These are phyloP conservation scores for Myochromella boudieri DNA, from an alignment of 768 basidiomycete genomes.

Conservation along the genomic window DNA sequence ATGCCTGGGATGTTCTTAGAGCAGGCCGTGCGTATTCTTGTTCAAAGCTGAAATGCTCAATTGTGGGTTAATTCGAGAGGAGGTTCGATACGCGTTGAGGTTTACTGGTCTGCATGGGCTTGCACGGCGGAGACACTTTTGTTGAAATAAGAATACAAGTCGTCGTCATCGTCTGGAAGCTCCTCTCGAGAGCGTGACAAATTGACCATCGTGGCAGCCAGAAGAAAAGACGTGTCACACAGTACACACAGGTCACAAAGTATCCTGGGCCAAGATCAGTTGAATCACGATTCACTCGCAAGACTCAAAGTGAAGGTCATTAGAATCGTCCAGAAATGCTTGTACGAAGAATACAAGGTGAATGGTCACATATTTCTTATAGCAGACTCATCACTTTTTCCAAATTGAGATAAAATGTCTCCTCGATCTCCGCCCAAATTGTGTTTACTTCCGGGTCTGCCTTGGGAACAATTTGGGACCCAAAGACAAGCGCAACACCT, in stretches of 20 bases:
- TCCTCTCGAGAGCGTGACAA: conserved; percentile 5
- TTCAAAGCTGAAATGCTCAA: conserved; percentile 35
- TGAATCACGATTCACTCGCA: too few species aligned
- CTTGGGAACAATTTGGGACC: conserved; percentile 30
- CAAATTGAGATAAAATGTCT: conserved; percentile 21
- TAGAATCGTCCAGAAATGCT: too few species aligned
- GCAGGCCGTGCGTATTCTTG: conserved; percentile 42
- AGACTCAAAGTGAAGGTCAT: too few species aligned
- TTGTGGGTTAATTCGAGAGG: conserved; percentile 1
- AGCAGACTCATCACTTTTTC: neutral
- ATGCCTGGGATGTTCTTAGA: conserved; percentile 27
- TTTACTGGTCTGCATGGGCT: conserved; percentile 33
- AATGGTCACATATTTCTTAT: neutral
- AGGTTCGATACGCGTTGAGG: neutral
- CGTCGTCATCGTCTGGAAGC: conserved; percentile 16
- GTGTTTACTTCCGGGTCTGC: conserved; percentile 21
- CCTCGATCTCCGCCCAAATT: conserved; percentile 25
- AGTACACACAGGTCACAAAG: too few species aligned
- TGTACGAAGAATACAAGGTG: too few species aligned
- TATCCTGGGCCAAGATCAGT: too few species aligned
- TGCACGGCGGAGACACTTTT: conserved; percentile 35
- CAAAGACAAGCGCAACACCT: conserved; percentile 33
- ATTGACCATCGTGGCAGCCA: neutral
- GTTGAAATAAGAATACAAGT: conserved; percentile 34
- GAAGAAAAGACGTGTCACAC: too few species aligned